Base-by-base conservation (phyloP, 352 stramenopile species). In the Pythium aphanidermatum region DNA sequence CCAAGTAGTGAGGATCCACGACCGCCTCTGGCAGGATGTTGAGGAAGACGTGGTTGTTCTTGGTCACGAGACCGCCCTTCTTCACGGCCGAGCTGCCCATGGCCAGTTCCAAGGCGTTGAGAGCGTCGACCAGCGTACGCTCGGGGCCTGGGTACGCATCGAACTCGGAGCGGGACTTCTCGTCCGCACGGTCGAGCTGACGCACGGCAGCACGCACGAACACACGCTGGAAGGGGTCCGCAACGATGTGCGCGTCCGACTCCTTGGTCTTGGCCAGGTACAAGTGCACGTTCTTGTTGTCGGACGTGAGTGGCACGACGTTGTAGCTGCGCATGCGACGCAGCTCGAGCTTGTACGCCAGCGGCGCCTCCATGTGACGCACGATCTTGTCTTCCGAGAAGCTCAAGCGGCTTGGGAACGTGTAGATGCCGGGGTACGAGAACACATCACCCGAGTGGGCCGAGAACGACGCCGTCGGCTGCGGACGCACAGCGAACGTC, bases 1-100 rank as follows among this genome's bases (percentile, higher is more conserved):
- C 96, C 7, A 99, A 83, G 60, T 97, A 95, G 38, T 97, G 86
- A 40, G 96, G 94, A 58, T 98, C 84, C 29, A 99, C 81, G 8
- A 92, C 88, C 2, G 96, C 85, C 42, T 96, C 85, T 9, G 92
- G 89, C 28, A 99, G 75, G 28, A 99, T 87, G 71, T 99, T 99
- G 31, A 99, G 78, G 64, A 99, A 99, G 20, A 99, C 83, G 76
- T 99, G 96, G 70, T 99, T 99, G 71, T 99, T 97, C 54, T 90
- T 89, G 42, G 84, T 91, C 41, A 58, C 58, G 33, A 86, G 58
- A 24, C 78, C 76, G 10, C 56, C 73, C 13, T 77, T 89, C 51
- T 86, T 79, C 17, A 97, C 56, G 24, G 86, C 75, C 3, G 93
- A 78, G 65, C 98, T 97, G 25, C 95, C 68, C 60, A 99, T 83